Evolutionary conservation across 352 stramenopile species (phyloP), one percentile per base, ranked within the genome.

Genomic region (Pythium phragmitis): DNA sequence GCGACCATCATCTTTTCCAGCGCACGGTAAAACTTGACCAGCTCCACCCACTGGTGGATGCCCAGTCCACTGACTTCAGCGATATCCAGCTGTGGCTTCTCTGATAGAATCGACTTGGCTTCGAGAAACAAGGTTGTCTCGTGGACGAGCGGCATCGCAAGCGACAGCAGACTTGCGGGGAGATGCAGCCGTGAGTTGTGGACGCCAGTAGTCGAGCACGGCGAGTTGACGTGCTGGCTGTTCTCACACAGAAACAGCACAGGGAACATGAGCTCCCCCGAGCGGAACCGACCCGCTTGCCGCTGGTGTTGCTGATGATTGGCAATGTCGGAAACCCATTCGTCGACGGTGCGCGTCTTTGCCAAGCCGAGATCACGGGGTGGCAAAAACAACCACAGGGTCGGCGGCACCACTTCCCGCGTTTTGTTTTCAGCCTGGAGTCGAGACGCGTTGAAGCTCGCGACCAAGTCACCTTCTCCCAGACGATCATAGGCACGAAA

Each of bases 201-300:
- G 8, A 54, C 51, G 0, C 70, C 67, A 0, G 60, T 72, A 12
- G 53, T 59, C 30, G 47, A 68, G 30, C 34, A 75, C 11, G n/a
- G 61, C 19, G 65, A 74, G 49, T 49, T 63, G 14, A 72, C 26
- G 36, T 70, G 63, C 12, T 56, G 41, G 28, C 63, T 80, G 14
- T 77, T 67, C 57, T 91, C 82, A 51, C 79, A 91, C 63, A 89
- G 69, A 56, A 87, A 88, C 7, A 89, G 54, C 8, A 91, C 63
- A 0, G 79, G 76, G 54, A 91, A 87, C 28, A 68, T 60, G 6
- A 90, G 47, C 52, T 88, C 77, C 4, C 45, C 12, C 3, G 57
- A 47, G 7, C 50, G 64, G 37, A 60, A 57, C 7, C 43, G 39
- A 43, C 43, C 55, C 2, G n/a, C 14, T 17, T 49, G 36, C 17